Base-by-base conservation (phyloP, 495 filamentous ascomycete genomes). In the Penicillium maclennaniae region DNA sequence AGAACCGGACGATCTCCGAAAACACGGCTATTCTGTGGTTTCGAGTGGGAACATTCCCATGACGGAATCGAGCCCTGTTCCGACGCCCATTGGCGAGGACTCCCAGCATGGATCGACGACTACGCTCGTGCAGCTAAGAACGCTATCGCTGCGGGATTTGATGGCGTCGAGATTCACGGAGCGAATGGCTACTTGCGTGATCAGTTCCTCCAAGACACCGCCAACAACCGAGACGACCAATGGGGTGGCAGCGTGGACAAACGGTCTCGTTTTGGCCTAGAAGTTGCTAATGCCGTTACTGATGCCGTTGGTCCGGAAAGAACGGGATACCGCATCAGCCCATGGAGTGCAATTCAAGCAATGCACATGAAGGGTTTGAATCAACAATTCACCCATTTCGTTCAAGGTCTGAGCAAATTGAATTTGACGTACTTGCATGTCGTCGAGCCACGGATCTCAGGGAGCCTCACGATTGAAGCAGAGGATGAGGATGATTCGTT, bases 151-250 rank as follows among this genome's bases (percentile, higher is more conserved):
- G 87, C 87, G 5, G 87, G 87, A 9, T 91, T 90, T 49, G 87
- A 90, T 59, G 87, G 85, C 21, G 85, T 91, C 4, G 88, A 91
- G 70, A 72, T 90, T 47, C 87, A 89, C 61, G 82, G 72, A 31
- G 85, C 85, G 4, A 90, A 91, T 56, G 87, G 87, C 8, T 90
- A 89, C 60, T 66, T 91, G 43, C 70, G 88, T 45, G 85, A 91
- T 59, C 87, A 91, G 67, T 91, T 91, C 65, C 71, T 69, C 1
- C 85, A 87, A 59, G 81, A 85, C 56, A 70, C 59, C n/a, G 69
- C 58, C 52, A 91, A 91, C 69, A 60, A 73, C 60, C 79, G 87
- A 1, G 83, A 75, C 3, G 87, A 91, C 62, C 40, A 53, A 16
- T 91, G 81, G 65, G 87, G 87, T 19, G 87, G 87, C 16, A 85